Conservation (phyloP, 768 basidiomycete species). For the Sutorius australiensis region DNA sequence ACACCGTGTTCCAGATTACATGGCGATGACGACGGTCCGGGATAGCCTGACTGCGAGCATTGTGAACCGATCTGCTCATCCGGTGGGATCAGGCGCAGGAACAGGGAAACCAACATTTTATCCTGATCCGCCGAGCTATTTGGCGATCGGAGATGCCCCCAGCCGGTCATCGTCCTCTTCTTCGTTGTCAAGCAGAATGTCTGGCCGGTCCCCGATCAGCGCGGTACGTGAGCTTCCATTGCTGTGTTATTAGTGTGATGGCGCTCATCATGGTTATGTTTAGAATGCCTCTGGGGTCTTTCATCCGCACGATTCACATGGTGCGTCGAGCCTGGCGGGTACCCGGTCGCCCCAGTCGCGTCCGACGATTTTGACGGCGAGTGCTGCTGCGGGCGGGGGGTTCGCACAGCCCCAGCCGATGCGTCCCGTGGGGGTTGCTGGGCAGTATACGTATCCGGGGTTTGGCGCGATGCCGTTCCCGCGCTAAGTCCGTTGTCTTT, state of each 20-base stretch:
- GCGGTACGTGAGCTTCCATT: slow-evolving; percentile 15
- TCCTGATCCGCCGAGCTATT: slow-evolving; percentile 21
- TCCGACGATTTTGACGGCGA: slow-evolving; percentile 10
- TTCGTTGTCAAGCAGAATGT: slow-evolving; percentile 32
- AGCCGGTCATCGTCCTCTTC: slow-evolving; percentile 33
- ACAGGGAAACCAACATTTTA: slow-evolving; percentile 15
- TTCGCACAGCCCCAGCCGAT: slow-evolving; percentile 26
- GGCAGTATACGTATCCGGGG: slow-evolving; percentile 21
- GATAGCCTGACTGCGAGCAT: slow-evolving; percentile 27
- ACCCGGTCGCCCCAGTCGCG: slow-evolving; percentile 21
- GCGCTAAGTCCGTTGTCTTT: not conserved
- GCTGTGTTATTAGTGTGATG: not conserved
- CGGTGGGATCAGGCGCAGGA: slow-evolving; percentile 11
- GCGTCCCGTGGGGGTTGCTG: slow-evolving; percentile 13
- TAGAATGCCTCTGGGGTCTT: slow-evolving; percentile 26
- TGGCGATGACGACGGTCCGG: slow-evolving; percentile 31
- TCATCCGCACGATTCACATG: slow-evolving; percentile 17
- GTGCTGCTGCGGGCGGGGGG: slow-evolving; percentile 1
- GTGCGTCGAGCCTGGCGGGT: slow-evolving; percentile 4
- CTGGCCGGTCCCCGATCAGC: slow-evolving; percentile 29
- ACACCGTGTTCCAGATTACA: slow-evolving; percentile 30
- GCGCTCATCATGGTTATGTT: slow-evolving; percentile 1
- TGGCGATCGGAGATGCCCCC: slow-evolving; percentile 22
- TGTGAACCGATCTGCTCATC: slow-evolving; percentile 10
- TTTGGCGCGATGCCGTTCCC: slow-evolving; percentile 26